Evolutionary conservation across 73 alveolate species (phyloP).

Genomic region (Tetrahymena thermophila): DNA sequence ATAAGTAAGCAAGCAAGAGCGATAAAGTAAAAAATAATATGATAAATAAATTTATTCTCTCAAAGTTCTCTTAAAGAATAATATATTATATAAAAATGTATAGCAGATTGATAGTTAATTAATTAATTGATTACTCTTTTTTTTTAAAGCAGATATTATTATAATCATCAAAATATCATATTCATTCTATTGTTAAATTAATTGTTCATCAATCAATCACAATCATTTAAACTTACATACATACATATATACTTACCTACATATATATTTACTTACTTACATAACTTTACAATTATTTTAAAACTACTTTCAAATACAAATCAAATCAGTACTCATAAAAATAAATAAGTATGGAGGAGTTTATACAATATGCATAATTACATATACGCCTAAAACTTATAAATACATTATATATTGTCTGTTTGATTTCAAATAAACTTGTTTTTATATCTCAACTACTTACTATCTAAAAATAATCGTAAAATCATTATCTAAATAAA

Average conservation of each 20-base stretch:
- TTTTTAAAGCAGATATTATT: background rate
- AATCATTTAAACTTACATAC: background rate
- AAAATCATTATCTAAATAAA: too few species aligned
- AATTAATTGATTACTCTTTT: background rate
- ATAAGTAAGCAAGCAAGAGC: background rate
- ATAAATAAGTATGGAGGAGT: background rate
- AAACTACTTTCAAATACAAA: background rate
- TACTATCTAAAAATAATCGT: too few species aligned
- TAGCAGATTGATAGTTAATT: background rate
- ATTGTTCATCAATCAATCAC: background rate
- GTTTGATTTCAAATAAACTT: too few species aligned
- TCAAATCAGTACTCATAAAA: too few species aligned
- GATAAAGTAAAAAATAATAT: background rate
- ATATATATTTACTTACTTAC: background rate
- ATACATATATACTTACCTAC: background rate
- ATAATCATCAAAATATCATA: background rate
- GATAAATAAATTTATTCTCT: background rate
- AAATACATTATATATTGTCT: too few species aligned
- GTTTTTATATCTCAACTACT: too few species aligned
- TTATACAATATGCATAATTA: too few species aligned
- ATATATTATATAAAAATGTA: background rate
- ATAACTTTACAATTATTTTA: background rate
- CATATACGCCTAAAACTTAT: too few species aligned
- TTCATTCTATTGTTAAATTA: background rate
- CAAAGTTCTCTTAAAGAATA: background rate